Base-by-base conservation (phyloP, 805 yeast genomes). In the Wickerhamiella spandovensis region DNA sequence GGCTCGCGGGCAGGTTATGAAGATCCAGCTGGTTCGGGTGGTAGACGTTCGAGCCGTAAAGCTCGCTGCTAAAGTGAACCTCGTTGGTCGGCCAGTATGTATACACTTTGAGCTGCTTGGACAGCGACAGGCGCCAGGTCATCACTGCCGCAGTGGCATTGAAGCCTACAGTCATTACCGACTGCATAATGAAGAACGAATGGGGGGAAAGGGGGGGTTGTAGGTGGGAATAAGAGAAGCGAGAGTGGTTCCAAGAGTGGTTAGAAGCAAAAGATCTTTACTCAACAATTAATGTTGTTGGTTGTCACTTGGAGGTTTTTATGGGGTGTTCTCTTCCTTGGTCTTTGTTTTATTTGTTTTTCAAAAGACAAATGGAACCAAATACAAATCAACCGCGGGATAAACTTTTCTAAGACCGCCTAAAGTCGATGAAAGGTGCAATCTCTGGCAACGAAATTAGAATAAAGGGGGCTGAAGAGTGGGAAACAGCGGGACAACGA, bases 41-140 rank as follows among this genome's bases (percentile, higher is more conserved):
- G 47, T 38, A 56, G 2, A n/a, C 47, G 44, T 18, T 23, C 17
- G 20, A 7, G 21, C 59, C 61, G 42, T 46, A 58, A 17, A 39
- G 46, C 47, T 57, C 58, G 38, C 55, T 52, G 25, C 43, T 22
- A 48, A 59, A 51, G 3, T 37, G 30, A n/a, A 59, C 51, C 13
- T 48, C 25, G 44, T 55, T 52, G 15, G 54, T 48, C 15, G 63
- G 63, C 63, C 63, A 59, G 49, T 59, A 57, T 12, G 63, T 58
- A 48, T 51, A 51, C 17, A 54, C 52, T 22, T 57, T 51, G 48
- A 52, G 53, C 44, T 42, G 43, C 20, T 44, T 45, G n/a, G 58
- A 51, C 28, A 21, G 43, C 15, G 57, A 52, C 20, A 59, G 54
- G 21, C 59, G 54, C 61, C 61, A 59, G 22, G 62, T 54, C 10